These are phyloP conservation scores for Colletotrichum sp. DNA, from an alignment of 2,329 filamentous ascomycete genomes.

Conservation along the genomic window DNA sequence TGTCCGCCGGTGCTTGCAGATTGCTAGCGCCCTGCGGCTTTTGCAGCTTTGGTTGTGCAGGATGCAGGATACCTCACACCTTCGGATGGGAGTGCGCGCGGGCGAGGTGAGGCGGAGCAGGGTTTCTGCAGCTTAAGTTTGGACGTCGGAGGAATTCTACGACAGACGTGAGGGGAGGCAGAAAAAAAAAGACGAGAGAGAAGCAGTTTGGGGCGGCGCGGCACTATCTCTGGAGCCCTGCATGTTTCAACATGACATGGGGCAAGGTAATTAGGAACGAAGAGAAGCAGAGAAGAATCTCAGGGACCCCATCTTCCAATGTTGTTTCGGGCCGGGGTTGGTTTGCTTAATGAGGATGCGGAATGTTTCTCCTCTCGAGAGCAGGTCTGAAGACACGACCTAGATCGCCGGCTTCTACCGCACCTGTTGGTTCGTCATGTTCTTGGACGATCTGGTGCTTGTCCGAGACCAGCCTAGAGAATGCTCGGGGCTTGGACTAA, in stretches of 20 bases:
- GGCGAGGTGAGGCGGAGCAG: background rate
- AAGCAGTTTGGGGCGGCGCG: background rate
- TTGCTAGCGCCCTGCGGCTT: background rate
- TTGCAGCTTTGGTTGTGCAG: background rate
- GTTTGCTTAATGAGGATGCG: background rate
- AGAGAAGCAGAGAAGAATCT: background rate
- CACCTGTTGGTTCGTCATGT: background rate
- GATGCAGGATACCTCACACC: background rate
- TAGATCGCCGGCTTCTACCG: background rate
- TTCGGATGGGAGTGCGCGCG: background rate
- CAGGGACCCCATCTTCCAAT: background rate
- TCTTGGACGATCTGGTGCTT: background rate
- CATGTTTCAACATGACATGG: slow-evolving; percentile 17
- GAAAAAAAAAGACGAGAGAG: background rate
- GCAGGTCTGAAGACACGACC: background rate
- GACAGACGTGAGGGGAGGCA: background rate
- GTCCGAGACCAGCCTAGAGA: slow-evolving; percentile 6
- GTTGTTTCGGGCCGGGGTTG: slow-evolving; percentile 16
- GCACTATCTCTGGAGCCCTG: slow-evolving; percentile 8
- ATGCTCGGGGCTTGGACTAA: slow-evolving; percentile 1
- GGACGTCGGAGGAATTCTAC: background rate
- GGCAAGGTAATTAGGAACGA: background rate
- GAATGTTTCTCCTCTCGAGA: background rate
- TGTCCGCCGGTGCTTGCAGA: background rate
- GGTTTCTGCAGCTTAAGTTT: background rate